Evolutionary conservation across 495 filamentous ascomycete genomes (phyloP), one percentile per base, ranked within the genome.

Genomic region (Aspergillus mulundensis): DNA sequence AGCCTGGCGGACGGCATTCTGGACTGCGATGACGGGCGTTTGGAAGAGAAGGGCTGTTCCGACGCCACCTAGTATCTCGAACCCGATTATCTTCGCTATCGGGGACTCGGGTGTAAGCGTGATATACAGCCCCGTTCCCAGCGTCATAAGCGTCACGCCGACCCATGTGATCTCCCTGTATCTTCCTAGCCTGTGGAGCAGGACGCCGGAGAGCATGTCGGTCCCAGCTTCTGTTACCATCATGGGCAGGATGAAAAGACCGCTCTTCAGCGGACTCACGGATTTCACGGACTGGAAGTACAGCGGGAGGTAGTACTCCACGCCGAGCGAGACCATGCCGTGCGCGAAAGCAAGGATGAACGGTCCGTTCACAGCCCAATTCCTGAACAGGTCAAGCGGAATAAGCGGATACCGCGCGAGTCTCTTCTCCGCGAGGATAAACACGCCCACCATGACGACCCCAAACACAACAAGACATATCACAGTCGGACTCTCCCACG

Each of bases 381-480:
- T 5, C 69, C 65, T 82, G 68, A 89, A 89, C 7, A 93, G 69
- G 0, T 72, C 67, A 32, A 89, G 64, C 0, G 89, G 90, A 65
- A 90, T 87, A 42, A 92, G 71, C 7, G 90, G 88, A 54, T 84
- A 81, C 39, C 78, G 77, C 50, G 87, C 87, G 8, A 88, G 50
- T 60, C 83, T 84, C 78, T 74, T 80, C 66, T 93, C 87, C 65
- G 82, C 77, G 12, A 86, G 12, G 50, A 81, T 62, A 69, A 91
- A 94, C 18, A 88, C 46, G 5, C 55, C 72, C 10, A 83, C 66
- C 12, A 74, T 73, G 4, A 84, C 30, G 21, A 80, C 16, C 2
- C 89, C 87, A 64, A 91, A 89, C 14, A 91, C 70, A 30, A 93
- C 70, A 25, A 91, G 74, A 66, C 87, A 87, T 46, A 92, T 72